A percentile compares a stretch with the other conserved stretches of the same genome.
Conservation (phyloP, 176 grass and related monocot genomes). For the Eragrostis nindensis region DNA sequence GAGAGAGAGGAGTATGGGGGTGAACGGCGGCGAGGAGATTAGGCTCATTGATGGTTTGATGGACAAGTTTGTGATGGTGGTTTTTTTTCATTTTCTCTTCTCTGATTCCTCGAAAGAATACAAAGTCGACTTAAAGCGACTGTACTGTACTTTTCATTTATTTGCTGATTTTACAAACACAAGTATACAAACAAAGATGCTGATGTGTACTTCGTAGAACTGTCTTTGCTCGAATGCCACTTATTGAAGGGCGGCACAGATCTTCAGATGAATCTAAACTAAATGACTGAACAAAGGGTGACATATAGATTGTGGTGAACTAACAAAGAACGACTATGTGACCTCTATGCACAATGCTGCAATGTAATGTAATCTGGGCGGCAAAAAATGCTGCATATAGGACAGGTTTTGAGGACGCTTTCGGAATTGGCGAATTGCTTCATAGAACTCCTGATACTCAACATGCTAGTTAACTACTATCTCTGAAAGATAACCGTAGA, state of each 20-base stretch:
- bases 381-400: not conserved
- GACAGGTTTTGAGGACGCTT: not conserved
- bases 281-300: conserved; percentile 26
- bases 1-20: not conserved
- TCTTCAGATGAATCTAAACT: not conserved
- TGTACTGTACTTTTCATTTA: conserved; percentile 5
- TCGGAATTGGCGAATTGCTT: conserved; percentile 16
- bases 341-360: conserved; percentile 16
- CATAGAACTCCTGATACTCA: conserved; percentile 38
- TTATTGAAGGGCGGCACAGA: not conserved
- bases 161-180: conserved; percentile 2
- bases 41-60: conserved; percentile 1
- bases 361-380: not conserved
- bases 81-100: not conserved
- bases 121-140: conserved; percentile 11
- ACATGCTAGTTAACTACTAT: conserved; percentile 29
- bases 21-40: conserved; percentile 31
- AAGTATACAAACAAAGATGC: conserved; percentile 21
- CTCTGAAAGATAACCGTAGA: conserved; percentile 43
- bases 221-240: conserved; percentile 22
- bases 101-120: not conserved
- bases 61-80: conserved; percentile 35
- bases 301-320: not conserved
- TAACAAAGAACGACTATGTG: conserved; percentile 5
- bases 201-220: not conserved